phyloP scores from a whole-genome alignment of 345 rosid genomes.

The Gossypium australe region DNA sequence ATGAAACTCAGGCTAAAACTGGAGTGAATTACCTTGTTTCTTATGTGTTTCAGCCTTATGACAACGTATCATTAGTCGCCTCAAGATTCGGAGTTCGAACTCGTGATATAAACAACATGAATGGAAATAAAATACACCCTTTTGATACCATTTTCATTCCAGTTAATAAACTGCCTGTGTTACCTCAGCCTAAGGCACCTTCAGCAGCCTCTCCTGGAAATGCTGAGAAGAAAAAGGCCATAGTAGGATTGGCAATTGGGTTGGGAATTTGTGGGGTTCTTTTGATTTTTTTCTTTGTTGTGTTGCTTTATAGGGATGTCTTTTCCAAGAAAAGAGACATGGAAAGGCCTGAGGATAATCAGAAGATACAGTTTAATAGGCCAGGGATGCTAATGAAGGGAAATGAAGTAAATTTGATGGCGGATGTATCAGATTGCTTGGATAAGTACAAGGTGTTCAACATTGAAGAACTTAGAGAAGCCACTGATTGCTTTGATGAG shows the following conservation, averaged over 20 bases:
- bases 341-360: constrained; percentile 25
- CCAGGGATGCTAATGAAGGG: constrained; percentile 23
- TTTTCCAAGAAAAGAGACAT: constrained; percentile 19
- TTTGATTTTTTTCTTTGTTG: constrained; percentile 25
- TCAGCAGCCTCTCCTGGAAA: constrained; percentile 26
- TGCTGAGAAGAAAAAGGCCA: constrained; percentile 37
- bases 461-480: constrained; percentile 53
- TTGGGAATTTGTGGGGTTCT: constrained; percentile 34
- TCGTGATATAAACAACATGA: constrained; percentile 31
- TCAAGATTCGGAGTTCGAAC: constrained; percentile 39
- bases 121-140: constrained; percentile 33
- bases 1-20: constrained; percentile 28
- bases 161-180: constrained; percentile 34
- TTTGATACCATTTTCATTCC: constrained; percentile 54
- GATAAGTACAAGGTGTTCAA: constrained; percentile 61
- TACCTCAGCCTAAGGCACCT: constrained; percentile 37
- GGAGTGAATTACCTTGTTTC: constrained; percentile 40
- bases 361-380: constrained; percentile 13
- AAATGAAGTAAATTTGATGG: constrained; percentile 45
- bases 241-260: constrained; percentile 49
- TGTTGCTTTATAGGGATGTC: constrained; percentile 26
- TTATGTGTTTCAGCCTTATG: constrained; percentile 62
- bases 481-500: constrained; percentile 45
- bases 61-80: constrained; percentile 45
- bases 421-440: constrained; percentile 68